A percentile compares a stretch with the other conserved stretches of the same genome.
Evolutionary conservation across 768 basidiomycete species (phyloP).

Genomic region (Mycena amicta): DNA sequence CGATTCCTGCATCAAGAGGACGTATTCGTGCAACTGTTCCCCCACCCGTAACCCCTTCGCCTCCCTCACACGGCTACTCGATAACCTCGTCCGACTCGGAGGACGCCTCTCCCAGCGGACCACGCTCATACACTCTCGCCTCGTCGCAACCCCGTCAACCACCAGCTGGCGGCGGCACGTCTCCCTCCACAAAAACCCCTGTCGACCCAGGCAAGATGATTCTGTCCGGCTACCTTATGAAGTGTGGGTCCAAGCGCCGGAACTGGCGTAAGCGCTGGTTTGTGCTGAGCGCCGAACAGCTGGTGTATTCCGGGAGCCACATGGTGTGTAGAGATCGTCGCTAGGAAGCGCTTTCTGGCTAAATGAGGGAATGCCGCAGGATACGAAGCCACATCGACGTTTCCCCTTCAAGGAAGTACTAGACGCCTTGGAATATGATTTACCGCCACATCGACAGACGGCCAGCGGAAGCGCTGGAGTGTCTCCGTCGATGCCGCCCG

Average conservation of each 20-base stretch:
- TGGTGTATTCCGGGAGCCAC: constrained; percentile 90
- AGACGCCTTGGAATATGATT: constrained; percentile 88
- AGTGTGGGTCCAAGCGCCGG: constrained; percentile 89
- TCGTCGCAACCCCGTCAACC: constrained; percentile 45
- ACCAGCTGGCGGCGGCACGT: constrained; percentile 30
- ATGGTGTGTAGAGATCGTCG: constrained; percentile 67
- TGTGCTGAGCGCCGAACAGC: constrained; percentile 82
- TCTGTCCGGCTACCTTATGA: constrained; percentile 91
- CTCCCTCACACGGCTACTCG: constrained; percentile 48
- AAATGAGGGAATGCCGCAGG: constrained; percentile 48
- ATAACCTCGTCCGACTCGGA: constrained; percentile 83
- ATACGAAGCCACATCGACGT: constrained; percentile 84
- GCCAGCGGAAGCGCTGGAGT: constrained; percentile 17
- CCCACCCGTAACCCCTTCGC: constrained; percentile 49
- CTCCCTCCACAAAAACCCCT: constrained; percentile 35
- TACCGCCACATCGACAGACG: constrained; percentile 56
- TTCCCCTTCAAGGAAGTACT: constrained; percentile 85
- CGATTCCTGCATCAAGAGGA: constrained; percentile 44
- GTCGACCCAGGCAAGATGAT: constrained; percentile 79
- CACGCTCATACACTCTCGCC: constrained; percentile 42
- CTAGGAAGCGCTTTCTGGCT: constrained; percentile 6
- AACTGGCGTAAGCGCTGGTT: constrained; percentile 99
- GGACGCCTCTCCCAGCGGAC: constrained; percentile 56
- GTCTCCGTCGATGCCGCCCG: constrained; percentile 2
- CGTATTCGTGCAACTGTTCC: constrained; percentile 30